Conservation (phyloP, 2,329 filamentous ascomycete species). For the Phyllosticta citribraziliensis region DNA sequence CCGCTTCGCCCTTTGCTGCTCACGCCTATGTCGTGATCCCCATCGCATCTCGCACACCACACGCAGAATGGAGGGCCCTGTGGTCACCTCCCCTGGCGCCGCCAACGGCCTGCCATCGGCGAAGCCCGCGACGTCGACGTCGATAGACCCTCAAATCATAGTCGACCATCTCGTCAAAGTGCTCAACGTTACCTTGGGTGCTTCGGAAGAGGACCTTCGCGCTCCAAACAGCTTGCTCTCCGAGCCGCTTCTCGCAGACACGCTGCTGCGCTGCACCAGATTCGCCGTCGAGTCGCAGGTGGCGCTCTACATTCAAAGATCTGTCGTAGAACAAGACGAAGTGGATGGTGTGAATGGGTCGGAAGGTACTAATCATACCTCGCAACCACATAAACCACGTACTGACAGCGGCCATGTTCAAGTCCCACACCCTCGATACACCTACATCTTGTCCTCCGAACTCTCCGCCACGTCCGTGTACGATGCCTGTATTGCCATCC, state of each 20-base stretch:
- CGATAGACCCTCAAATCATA: slow-evolving; percentile 38
- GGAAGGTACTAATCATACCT: slow-evolving; percentile 20
- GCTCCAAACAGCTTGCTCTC: slow-evolving; percentile 75
- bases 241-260: slow-evolving; percentile 61
- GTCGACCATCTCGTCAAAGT: slow-evolving; percentile 40
- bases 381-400: slow-evolving; percentile 19
- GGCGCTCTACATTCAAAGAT: slow-evolving; percentile 83
- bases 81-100: slow-evolving; percentile 26
- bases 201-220: slow-evolving; percentile 65
- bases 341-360: slow-evolving; percentile 22
- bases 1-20: not conserved
- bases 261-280: slow-evolving; percentile 73
- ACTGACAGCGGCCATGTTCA: slow-evolving; percentile 22
- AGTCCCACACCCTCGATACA: slow-evolving; percentile 39
- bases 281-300: slow-evolving; percentile 84
- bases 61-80: slow-evolving; percentile 31
- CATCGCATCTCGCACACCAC: not conserved
- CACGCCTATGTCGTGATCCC: slow-evolving; percentile 7
- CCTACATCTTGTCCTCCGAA: slow-evolving; percentile 73
- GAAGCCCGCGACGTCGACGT: slow-evolving; percentile 21
- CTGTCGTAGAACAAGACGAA: slow-evolving; percentile 33
- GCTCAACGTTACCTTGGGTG: slow-evolving; percentile 39
- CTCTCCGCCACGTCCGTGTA: slow-evolving; percentile 73
- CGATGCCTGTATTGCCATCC: slow-evolving; percentile 73
- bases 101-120: slow-evolving; percentile 25